Evolutionary conservation across 2,329 filamentous ascomycete species (phyloP), one percentile per base, ranked within the genome.

Genomic region (Colletotrichum magnum): DNA sequence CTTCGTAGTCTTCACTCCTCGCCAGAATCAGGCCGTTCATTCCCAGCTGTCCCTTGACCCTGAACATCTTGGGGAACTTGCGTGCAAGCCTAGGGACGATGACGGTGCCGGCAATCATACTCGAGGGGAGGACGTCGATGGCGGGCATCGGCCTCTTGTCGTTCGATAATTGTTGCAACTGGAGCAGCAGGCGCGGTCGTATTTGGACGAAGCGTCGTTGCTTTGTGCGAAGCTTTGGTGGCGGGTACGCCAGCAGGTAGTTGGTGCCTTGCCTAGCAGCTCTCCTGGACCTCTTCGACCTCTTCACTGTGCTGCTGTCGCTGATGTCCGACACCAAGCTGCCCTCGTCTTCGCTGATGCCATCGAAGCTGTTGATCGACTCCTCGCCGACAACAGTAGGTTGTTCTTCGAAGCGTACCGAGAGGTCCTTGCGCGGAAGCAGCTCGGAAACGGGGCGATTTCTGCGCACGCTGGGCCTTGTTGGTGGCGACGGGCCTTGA

Each of bases 91-190:
- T 84, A 6, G 90, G 87, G 24, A 90, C 85, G 66, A 89, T 89
- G 72, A 85, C 84, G 60, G 86, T 81, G 69, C 87, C 80, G 53
- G 86, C 81, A 48, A 92, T 82, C 15, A 87, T 82, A n/a, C 87
- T 88, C 2, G 90, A 89, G 0, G 92, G 92, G 50, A 94, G 86
- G n/a, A 94, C 88, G 73, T 95, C 93, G 72, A 93, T 89, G 4
- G 89, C 87, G 1, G 93, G 93, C 59, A 85, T 85, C 0, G 92
- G 91, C 26, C 92, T 87, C 16, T 83, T 84, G 70, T 89, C 86
- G 48, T 85, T 80, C 2, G 86, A 84, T n/a, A 94, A 78, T 66
- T 88, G 86, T 75, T 94, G 93, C 16, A 95, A 82, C 77, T 95
- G 93, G 6, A 95, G 84, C 6, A 94, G 81, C 18, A 94, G 81